Percentiles rank a stretch among this genome's conserved stretches.
These are phyloP conservation scores for Venturia carpophila DNA, from an alignment of 2,329 filamentous ascomycete genomes.

Conservation along the genomic window DNA sequence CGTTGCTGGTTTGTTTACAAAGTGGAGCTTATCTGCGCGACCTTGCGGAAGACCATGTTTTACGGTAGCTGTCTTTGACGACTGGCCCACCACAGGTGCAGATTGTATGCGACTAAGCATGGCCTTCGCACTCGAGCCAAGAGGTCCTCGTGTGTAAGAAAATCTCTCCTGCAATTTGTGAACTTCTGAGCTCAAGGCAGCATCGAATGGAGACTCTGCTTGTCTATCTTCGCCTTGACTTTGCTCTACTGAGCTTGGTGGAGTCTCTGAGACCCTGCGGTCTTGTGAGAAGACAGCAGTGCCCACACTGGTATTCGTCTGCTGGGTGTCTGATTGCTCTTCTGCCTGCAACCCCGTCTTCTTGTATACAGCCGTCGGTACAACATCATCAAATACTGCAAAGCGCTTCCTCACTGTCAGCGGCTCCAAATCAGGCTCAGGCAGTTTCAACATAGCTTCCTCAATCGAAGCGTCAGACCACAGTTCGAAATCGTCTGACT, in stretches of 20 bases:
- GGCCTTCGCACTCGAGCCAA: background rate
- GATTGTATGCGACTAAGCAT: slow-evolving; percentile 2
- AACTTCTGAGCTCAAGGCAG: background rate
- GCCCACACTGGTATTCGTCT: background rate
- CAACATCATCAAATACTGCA: slow-evolving; percentile 14
- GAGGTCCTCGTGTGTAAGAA: background rate
- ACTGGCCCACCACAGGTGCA: background rate
- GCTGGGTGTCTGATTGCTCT: background rate
- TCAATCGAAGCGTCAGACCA: slow-evolving; percentile 43
- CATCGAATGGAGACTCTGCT: slow-evolving; percentile 1
- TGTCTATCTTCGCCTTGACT: background rate
- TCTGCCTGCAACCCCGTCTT: background rate
- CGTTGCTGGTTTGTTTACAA: background rate
- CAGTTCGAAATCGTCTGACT: slow-evolving; percentile 36
- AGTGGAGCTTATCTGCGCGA: background rate
- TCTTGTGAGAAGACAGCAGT: slow-evolving; percentile 11
- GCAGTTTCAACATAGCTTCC: slow-evolving; percentile 31
- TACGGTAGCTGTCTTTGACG: background rate
- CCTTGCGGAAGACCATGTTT: background rate
- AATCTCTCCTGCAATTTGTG: background rate
- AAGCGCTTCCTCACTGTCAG: slow-evolving; percentile 7
- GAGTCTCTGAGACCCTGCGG: background rate
- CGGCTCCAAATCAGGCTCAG: background rate
- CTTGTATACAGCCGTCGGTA: background rate
- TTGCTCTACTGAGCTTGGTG: background rate